Evolutionary conservation across 192 early-diverging fungal species (phyloP), one percentile per base, ranked within the genome.

Genomic region (Mortierella hygrophila): DNA sequence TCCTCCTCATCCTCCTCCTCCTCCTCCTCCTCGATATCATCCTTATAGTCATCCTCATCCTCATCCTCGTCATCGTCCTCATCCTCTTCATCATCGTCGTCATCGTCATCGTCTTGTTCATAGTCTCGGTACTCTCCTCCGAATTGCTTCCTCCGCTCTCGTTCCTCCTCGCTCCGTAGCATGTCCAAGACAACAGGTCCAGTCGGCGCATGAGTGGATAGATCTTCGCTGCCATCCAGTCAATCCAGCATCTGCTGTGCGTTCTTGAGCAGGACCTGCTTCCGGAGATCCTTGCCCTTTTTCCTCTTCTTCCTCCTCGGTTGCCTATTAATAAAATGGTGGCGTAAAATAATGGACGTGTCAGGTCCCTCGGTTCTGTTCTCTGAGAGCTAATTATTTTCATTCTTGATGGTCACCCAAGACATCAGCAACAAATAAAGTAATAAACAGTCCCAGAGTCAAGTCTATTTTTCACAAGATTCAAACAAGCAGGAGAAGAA

Each of bases 221-320:
- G 15, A 35, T 47, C 74, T n/a, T 73, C 65, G 41, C 75, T 76
- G 75, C 71, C 74, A 77, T 86, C 79, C 68, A 81, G 79, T 86
- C 79, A 81, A 63, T 86, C 84, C 11, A 76, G 49, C 46, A 77
- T 54, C 40, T 86, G 70, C 72, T 86, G 84, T 35, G 84, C 84
- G 35, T 86, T 86, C 79, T 86, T 86, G 54, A 86, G 74, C 32
- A 86, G 71, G 35, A 86, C 84, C 68, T 80, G 78, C 65, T 86
- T 86, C 16, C 84, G 78, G 10, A 86, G 79, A 47, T 86, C 84
- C 65, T 86, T 86, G 42, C 70, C 84, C 57, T 78, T 86, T 74
- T 86, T 86, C 60, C 84, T 80, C 75, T 81, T 86, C n/a, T 86
- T 86, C 42, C 84, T 74, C n/a, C 76, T 55, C 46, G 84, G 84